Conservation (phyloP, 2,329 filamentous ascomycete species). For the Colletotrichum neosansevieriae region DNA sequence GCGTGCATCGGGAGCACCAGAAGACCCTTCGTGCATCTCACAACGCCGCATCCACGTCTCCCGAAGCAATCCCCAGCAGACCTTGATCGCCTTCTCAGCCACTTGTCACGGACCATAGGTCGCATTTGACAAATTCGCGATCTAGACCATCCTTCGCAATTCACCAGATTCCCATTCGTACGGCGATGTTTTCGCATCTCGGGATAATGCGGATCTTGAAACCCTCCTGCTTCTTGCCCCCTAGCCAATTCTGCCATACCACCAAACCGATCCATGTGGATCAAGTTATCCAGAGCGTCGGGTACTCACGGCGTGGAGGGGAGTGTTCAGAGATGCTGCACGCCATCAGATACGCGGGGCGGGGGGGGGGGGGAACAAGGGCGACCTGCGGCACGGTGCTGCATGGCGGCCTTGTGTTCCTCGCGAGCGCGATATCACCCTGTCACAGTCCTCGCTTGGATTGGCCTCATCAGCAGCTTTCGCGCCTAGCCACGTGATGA, state of each 20-base stretch:
- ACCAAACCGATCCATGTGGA: slow-evolving; percentile 13
- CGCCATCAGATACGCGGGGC: background rate
- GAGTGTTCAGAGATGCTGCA: slow-evolving; percentile 9
- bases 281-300: background rate
- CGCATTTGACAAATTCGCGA: slow-evolving; percentile 7
- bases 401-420: too few species aligned
- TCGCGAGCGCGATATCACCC: too few species aligned
- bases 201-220: slow-evolving; percentile 8
- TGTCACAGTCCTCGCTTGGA: background rate
- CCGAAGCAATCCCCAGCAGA: background rate
- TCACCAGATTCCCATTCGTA: slow-evolving; percentile 21
- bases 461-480: background rate
- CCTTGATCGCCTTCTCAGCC: slow-evolving; percentile 12
- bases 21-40: slow-evolving; percentile 33
- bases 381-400: too few species aligned
- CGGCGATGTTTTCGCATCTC: slow-evolving; percentile 18
- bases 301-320: slow-evolving; percentile 28
- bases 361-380: too few species aligned
- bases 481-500: background rate
- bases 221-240: background rate
- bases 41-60: background rate
- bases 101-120: background rate
- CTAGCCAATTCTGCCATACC: background rate
- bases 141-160: background rate
- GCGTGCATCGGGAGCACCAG: slow-evolving; percentile 45